phyloP scores from a whole-genome alignment of 208 protist genomes.

The Acanthamoeba castellanii region DNA sequence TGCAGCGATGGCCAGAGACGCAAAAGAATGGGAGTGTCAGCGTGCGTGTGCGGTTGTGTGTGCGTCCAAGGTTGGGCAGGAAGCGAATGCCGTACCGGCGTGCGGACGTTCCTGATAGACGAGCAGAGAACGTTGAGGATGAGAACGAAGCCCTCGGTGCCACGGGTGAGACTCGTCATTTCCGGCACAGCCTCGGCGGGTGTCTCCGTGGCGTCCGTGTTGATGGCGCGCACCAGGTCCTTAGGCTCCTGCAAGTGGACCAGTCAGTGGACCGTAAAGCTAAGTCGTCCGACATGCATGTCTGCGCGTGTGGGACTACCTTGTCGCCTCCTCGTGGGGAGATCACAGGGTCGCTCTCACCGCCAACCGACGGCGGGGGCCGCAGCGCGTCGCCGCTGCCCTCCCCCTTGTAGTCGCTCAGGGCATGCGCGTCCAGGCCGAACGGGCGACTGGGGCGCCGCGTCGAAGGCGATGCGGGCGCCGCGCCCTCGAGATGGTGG shows the following conservation, averaged over 20 bases:
- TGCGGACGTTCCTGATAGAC: slow-evolving; percentile 61
- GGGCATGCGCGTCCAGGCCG: not conserved
- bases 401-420: not conserved
- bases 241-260: not conserved
- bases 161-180: not conserved
- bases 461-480: not conserved
- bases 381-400: not conserved
- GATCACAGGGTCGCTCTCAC: too few relatives aligned
- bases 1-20: not conserved
- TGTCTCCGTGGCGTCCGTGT: not conserved
- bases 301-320: not conserved
- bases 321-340: not conserved
- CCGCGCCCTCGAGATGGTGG: not conserved
- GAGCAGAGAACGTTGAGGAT: slow-evolving; percentile 68
- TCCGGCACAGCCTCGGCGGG: not conserved
- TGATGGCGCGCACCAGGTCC: not conserved
- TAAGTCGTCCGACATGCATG: too few relatives aligned
- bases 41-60: too few relatives aligned
- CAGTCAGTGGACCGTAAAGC: not conserved
- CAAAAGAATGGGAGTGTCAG: too few relatives aligned
- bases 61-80: too few relatives aligned
- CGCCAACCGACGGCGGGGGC: not conserved
- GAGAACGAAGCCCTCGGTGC: slow-evolving; percentile 61
- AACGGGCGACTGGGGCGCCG: not conserved
- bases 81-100: not conserved